Conservation (phyloP, 441 rosid species). For the Francoa sonchifolia region DNA sequence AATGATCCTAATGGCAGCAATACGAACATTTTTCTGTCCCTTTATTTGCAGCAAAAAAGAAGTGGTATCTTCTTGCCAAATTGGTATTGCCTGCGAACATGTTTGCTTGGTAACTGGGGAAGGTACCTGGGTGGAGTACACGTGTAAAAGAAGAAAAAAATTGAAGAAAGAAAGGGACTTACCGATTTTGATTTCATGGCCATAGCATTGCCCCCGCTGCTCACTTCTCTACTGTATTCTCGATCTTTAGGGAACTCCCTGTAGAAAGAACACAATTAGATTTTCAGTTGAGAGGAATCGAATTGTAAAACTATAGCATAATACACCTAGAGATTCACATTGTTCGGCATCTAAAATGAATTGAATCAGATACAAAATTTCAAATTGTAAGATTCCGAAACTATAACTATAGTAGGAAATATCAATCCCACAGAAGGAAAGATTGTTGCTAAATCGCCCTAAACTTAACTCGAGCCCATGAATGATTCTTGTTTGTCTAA, state of each 20-base stretch:
- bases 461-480: no score
- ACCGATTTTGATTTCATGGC: slow-evolving; percentile 64
- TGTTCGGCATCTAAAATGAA: no score
- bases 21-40: background rate
- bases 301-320: background rate
- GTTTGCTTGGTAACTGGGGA: slow-evolving; percentile 9
- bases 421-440: no score
- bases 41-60: background rate
- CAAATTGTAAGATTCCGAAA: no score
- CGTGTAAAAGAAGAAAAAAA: slow-evolving; percentile 1
- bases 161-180: slow-evolving; percentile 26
- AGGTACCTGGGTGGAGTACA: slow-evolving; percentile 11
- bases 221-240: slow-evolving; percentile 59
- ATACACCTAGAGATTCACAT: background rate
- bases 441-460: no score
- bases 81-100: no score
- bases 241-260: slow-evolving; percentile 72
- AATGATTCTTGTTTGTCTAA: no score
- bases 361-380: no score
- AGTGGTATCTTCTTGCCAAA: no score
- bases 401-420: no score
- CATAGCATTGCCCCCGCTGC: slow-evolving; percentile 43
- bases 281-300: background rate
- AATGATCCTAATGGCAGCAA: slow-evolving; percentile 2
- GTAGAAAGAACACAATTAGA: slow-evolving; percentile 11